phyloP scores from a whole-genome alignment of 352 stramenopile genomes.

The Phytophthora quininea region DNA sequence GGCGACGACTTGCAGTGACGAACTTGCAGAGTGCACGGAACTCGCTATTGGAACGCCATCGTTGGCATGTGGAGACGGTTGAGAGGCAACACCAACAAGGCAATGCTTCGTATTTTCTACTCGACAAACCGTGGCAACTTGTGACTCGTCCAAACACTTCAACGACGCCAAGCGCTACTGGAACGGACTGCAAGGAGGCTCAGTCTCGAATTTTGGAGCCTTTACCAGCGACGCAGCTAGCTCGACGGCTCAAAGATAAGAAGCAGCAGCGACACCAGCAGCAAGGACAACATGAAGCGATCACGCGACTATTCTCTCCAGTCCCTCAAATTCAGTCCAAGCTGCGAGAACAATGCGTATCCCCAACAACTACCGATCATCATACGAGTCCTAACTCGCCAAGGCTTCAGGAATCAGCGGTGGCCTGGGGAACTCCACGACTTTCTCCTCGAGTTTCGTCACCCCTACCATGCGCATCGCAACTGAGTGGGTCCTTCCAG shows the following conservation, averaged over 20 bases:
- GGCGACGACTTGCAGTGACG: conserved; percentile 50
- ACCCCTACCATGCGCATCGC: conserved; percentile 5
- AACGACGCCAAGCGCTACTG: conserved; percentile 2
- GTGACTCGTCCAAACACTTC: conserved; percentile 21
- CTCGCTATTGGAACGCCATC: conserved; percentile 60
- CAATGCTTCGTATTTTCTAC: conserved; percentile 36
- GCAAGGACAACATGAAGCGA: conserved; percentile 16
- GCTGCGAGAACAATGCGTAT: conserved; percentile 1
- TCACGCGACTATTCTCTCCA: conserved; percentile 25
- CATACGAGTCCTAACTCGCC: neutral
- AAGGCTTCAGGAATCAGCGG: too few relatives aligned
- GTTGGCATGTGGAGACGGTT: conserved; percentile 53
- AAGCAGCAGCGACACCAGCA: conserved; percentile 40
- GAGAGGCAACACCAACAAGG: conserved; percentile 40
- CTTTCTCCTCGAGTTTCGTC: conserved; percentile 3
- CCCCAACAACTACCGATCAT: conserved; percentile 7
- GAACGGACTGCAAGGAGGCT: conserved; percentile 13
- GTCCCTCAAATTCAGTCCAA: conserved; percentile 1
- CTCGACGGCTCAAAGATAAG: conserved; percentile 57
- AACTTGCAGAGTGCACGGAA: conserved; percentile 55
- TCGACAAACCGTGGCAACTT: conserved; percentile 61
- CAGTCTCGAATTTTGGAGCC: conserved; percentile 30
- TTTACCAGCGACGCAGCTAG: conserved; percentile 47
- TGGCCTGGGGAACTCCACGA: neutral
- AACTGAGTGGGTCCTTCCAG: conserved; percentile 30